These are phyloP conservation scores for Adansonia gregorii DNA, from an alignment of 441 rosid species.

Conservation along the genomic window DNA sequence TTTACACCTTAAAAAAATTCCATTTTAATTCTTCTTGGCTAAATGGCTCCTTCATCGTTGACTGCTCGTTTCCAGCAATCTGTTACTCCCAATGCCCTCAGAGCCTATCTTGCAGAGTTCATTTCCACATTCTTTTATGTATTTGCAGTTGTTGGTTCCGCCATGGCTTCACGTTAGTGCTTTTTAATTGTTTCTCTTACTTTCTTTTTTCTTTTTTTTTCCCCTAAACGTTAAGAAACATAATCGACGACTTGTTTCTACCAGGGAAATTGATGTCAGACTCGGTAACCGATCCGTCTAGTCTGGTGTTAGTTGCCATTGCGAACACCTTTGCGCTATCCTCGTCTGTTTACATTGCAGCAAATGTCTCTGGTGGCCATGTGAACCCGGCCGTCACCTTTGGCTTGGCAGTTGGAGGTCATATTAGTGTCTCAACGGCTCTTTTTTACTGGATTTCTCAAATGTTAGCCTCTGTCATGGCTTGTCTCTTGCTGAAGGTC, in stretches of 20 bases:
- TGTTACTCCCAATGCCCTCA: constrained; percentile 54
- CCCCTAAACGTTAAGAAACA: not conserved
- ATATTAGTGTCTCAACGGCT: constrained; percentile 52
- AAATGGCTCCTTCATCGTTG: constrained; percentile 60
- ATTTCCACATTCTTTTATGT: constrained; percentile 91
- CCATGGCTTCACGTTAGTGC: constrained; percentile 73
- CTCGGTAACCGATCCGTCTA: constrained; percentile 53
- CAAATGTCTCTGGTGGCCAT: constrained; percentile 75
- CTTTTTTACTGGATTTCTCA: constrained; percentile 85
- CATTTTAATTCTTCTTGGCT: constrained; percentile 19
- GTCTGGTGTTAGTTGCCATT: constrained; percentile 59
- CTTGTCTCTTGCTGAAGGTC: constrained; percentile 70
- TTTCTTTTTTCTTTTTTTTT: not conserved
- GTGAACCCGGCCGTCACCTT: constrained; percentile 96
- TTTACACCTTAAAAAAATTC: not conserved
- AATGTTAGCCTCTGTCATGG: constrained; percentile 83
- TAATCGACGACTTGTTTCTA: not conserved
- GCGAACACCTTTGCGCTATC: constrained; percentile 79
- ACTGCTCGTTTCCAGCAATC: constrained; percentile 56
- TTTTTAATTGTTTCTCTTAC: not conserved
- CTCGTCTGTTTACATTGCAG: constrained; percentile 63
- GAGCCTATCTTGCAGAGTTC: constrained; percentile 87
- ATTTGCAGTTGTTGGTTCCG: constrained; percentile 80
- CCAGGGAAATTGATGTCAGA: constrained; percentile 57
- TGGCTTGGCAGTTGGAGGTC: constrained; percentile 76